phyloP scores from a whole-genome alignment of 2,329 filamentous ascomycete genomes.

The Trichophyton mentagrophytes region DNA sequence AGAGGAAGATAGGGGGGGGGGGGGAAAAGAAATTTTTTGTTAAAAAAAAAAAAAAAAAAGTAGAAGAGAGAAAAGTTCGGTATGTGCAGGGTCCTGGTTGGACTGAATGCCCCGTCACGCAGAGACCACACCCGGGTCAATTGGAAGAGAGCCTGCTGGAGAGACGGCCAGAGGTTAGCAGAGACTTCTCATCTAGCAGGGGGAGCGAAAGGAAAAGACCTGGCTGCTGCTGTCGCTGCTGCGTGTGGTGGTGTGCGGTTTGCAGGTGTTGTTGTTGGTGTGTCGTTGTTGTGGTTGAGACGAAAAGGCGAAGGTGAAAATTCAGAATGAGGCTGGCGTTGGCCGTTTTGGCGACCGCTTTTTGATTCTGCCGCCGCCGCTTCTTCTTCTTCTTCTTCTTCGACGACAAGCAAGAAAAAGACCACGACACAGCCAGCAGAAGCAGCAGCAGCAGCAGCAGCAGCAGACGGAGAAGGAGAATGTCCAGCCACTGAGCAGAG shows the following conservation, averaged over 20 bases:
- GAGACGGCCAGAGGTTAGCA: background rate
- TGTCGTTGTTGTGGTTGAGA: background rate
- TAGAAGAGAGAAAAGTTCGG: background rate
- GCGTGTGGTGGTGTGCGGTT: background rate
- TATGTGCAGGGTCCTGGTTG: background rate
- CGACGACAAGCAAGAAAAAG: background rate
- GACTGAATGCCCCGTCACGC: background rate
- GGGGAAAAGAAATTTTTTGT: background rate
- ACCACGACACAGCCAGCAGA: background rate
- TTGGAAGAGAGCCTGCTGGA: background rate
- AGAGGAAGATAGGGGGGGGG: background rate
- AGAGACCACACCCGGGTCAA: background rate
- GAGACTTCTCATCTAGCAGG: background rate
- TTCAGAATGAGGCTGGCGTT: constrained; percentile 6
- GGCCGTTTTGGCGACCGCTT: background rate
- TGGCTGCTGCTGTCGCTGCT: background rate
- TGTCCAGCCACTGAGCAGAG: background rate
- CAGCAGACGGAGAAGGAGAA: background rate
- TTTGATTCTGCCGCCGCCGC: background rate
- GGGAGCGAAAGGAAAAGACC: background rate
- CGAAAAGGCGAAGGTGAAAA: background rate
- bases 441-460: background rate
- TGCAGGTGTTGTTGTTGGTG: background rate
- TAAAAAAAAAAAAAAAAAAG: background rate
- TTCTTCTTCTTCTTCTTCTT: background rate